Conservation (phyloP, 257 asterid genomes). For the Penstemon newberryi region DNA sequence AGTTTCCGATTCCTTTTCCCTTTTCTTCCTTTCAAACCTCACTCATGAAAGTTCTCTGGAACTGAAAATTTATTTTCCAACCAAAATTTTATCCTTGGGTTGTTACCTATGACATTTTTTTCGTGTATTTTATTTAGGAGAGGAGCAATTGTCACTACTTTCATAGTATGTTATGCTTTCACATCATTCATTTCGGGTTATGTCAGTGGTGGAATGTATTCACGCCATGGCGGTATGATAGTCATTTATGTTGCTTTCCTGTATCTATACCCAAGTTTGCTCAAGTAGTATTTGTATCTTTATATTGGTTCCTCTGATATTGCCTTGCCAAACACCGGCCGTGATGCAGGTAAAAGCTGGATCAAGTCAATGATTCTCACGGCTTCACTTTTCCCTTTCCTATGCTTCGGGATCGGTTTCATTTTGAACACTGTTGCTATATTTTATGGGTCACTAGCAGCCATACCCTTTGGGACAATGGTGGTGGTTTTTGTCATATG, state of each 20-base stretch:
- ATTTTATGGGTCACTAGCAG: slow-evolving; percentile 68
- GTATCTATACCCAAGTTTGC: background rate
- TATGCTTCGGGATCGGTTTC: slow-evolving; percentile 67
- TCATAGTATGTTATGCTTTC: slow-evolving; percentile 60
- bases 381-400: slow-evolving; percentile 62
- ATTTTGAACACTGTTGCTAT: slow-evolving; percentile 64
- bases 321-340: background rate
- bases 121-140: slow-evolving; percentile 42
- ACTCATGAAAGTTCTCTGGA: background rate
- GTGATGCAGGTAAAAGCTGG: slow-evolving; percentile 57
- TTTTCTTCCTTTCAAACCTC: background rate
- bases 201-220: slow-evolving; percentile 67
- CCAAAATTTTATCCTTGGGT: background rate
- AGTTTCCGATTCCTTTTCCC: slow-evolving; percentile 1
- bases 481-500: slow-evolving; percentile 62
- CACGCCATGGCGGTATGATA: slow-evolving; percentile 63
- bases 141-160: slow-evolving; percentile 62
- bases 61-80: background rate
- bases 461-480: slow-evolving; percentile 70
- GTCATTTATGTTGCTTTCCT: background rate
- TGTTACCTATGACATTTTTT: slow-evolving; percentile 18
- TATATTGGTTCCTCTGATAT: background rate
- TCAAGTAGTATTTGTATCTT: background rate
- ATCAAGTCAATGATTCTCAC: slow-evolving; percentile 63
- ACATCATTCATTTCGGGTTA: slow-evolving; percentile 67